phyloP scores from a whole-genome alignment of 345 rosid species.

The Hypericum androsaemum region DNA sequence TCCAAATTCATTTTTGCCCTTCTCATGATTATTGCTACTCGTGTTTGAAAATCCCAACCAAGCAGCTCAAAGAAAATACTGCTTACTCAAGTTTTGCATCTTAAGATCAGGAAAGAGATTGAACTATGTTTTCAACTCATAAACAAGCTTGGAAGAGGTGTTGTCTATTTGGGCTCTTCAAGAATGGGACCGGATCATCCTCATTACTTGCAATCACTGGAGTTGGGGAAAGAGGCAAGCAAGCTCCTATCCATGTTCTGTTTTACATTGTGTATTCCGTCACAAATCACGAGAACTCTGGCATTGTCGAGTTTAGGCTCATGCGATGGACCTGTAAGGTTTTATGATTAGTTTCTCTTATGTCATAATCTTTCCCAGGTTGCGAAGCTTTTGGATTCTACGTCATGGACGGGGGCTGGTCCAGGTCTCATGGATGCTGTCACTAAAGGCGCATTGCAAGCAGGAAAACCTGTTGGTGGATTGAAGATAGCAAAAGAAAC shows the following conservation, averaged over 20 bases:
- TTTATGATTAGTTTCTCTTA: too few species aligned
- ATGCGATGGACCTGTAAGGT: too few species aligned
- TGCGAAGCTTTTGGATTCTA: constrained; percentile 69
- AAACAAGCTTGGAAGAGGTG: constrained; percentile 71
- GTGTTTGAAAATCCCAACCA: too few species aligned
- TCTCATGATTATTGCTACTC: too few species aligned
- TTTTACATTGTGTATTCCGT: not conserved
- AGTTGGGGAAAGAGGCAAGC: constrained; percentile 66
- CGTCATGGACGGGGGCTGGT: constrained; percentile 96
- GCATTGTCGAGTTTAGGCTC: too few species aligned
- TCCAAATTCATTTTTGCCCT: too few species aligned
- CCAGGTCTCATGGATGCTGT: constrained; percentile 96
- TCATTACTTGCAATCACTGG: constrained; percentile 50
- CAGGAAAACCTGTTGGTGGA: constrained; percentile 72
- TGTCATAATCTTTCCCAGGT: constrained; percentile 23
- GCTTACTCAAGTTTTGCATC: too few species aligned
- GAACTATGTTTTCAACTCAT: constrained; percentile 59
- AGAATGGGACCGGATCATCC: constrained; percentile 64
- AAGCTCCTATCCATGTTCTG: not conserved
- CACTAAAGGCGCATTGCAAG: constrained; percentile 71
- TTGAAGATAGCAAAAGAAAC: constrained; percentile 82
- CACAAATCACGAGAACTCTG: too few species aligned
- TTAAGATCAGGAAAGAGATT: constrained; percentile 76
- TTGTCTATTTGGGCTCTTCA: constrained; percentile 76
- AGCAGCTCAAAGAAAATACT: too few species aligned